A percentile compares a stretch with the other conserved stretches of the same genome.
Evolutionary conservation across 2,329 filamentous ascomycete species (phyloP).

Genomic region (Xylaria sp.): DNA sequence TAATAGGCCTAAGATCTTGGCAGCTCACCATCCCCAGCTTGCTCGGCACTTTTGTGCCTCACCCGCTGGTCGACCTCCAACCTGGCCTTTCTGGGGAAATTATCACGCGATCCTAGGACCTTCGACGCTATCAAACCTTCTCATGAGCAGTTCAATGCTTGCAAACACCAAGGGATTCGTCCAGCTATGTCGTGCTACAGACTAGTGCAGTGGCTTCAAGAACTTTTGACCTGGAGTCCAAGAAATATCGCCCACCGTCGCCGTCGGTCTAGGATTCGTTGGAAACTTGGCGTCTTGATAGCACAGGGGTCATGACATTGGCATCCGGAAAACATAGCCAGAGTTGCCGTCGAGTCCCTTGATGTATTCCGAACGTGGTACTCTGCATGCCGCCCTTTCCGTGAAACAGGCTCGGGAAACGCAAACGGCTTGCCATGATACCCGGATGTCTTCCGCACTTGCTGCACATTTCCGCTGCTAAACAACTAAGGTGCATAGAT

Average conservation of each 20-base stretch:
- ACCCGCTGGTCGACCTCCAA: too few species aligned
- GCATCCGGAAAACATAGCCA: background rate
- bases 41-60: too few species aligned
- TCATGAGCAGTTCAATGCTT: background rate
- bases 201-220: background rate
- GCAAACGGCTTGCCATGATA: too few species aligned
- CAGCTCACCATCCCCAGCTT: background rate
- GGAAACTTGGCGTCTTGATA: background rate
- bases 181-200: background rate
- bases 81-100: background rate
- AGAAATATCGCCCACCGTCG: background rate
- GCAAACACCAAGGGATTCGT: background rate
- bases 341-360: too few species aligned
- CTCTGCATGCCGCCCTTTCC: too few species aligned
- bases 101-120: background rate
- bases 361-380: too few species aligned
- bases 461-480: too few species aligned
- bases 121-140: background rate
- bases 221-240: background rate
- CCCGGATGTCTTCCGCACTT: too few species aligned
- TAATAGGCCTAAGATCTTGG: background rate
- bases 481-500: too few species aligned
- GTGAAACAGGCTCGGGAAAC: too few species aligned
- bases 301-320: background rate
- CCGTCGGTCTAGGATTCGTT: background rate